Evolutionary conservation across 192 early-diverging fungal species (phyloP).

Genomic region (Gamsiella multidivaricata): DNA sequence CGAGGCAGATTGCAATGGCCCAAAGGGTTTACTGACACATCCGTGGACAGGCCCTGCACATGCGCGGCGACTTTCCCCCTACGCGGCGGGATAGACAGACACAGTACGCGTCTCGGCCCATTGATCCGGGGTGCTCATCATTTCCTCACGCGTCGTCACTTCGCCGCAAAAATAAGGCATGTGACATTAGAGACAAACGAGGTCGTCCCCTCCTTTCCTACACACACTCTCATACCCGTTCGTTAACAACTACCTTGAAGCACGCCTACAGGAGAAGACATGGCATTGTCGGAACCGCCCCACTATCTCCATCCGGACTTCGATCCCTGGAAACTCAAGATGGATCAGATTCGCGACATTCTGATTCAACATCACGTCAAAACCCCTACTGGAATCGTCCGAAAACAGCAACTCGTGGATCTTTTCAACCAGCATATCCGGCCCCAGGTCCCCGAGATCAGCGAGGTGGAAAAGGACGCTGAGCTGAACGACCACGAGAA

Average conservation of each 20-base stretch:
- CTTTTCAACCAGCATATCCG: constrained; percentile 42
- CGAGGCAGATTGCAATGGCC: not conserved
- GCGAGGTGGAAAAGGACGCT: not conserved
- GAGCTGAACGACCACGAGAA: constrained; percentile 1
- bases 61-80: not conserved
- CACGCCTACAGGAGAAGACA: not conserved
- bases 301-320: constrained; percentile 50
- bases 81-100: too few relatives aligned
- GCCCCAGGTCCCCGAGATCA: constrained; percentile 20
- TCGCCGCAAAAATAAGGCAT: too few relatives aligned
- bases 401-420: constrained; percentile 42
- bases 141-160: too few relatives aligned
- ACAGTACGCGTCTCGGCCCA: too few relatives aligned
- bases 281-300: constrained; percentile 19
- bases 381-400: constrained; percentile 32
- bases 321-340: constrained; percentile 40
- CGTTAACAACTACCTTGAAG: not conserved
- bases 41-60: too few relatives aligned
- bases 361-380: constrained; percentile 38
- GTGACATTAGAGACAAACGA: too few relatives aligned
- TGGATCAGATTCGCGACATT: constrained; percentile 49
- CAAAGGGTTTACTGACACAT: too few relatives aligned
- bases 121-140: too few relatives aligned
- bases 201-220: too few relatives aligned
- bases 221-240: not conserved